Conservation (phyloP, 1,284 basidiomycete genomes). For the Sparassis latifolia region DNA sequence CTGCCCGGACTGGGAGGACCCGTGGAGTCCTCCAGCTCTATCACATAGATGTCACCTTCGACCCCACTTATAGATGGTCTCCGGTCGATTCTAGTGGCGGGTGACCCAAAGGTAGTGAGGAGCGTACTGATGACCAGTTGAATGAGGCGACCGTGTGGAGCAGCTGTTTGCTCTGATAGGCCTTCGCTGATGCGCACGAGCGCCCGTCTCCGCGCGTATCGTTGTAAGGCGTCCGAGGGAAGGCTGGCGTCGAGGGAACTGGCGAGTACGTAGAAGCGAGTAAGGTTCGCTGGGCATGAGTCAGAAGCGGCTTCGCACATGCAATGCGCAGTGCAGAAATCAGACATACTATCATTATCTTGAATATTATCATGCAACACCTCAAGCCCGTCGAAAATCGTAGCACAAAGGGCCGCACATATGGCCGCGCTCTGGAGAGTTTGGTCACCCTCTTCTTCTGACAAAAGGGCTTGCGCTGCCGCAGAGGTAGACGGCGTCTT, state of each 20-base stretch:
- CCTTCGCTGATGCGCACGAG: constrained; percentile 30
- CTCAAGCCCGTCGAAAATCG: constrained; percentile 50
- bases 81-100: constrained; percentile 51
- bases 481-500: constrained; percentile 63
- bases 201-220: constrained; percentile 25
- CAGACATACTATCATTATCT: constrained; percentile 44
- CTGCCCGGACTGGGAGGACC: constrained; percentile 2
- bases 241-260: constrained; percentile 22
- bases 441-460: constrained; percentile 22
- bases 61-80: constrained; percentile 41
- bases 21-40: constrained; percentile 24
- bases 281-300: constrained; percentile 45
- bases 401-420: constrained; percentile 57
- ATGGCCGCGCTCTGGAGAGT: constrained; percentile 57
- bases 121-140: constrained; percentile 23
- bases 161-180: constrained; percentile 1
- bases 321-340: neutral
- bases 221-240: constrained; percentile 11
- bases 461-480: constrained; percentile 51
- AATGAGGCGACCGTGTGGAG: constrained; percentile 14
- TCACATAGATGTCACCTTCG: constrained; percentile 48
- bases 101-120: constrained; percentile 25
- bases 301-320: neutral
- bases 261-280: constrained; percentile 55
- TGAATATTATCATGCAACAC: constrained; percentile 57